phyloP scores from a whole-genome alignment of 2,329 filamentous ascomycete species.

The Dothideomycetidae sp. region DNA sequence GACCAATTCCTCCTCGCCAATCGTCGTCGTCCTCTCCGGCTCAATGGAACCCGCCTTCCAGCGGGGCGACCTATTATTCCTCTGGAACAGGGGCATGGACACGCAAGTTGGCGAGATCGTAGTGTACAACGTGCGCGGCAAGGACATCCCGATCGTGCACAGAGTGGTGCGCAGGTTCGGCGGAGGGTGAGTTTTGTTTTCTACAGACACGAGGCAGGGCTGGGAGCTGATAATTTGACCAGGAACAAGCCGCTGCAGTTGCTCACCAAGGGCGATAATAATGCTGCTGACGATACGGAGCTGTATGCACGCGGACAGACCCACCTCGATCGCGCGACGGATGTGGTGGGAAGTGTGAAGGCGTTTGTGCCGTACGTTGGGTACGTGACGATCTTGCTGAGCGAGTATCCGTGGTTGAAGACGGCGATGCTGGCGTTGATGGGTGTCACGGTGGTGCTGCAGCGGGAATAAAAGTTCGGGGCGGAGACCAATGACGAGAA shows the following conservation, averaged over 20 bases:
- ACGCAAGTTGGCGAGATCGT: conserved; percentile 60
- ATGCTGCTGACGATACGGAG: conserved; percentile 82
- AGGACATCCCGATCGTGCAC: conserved; percentile 97
- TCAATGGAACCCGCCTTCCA: conserved; percentile 76
- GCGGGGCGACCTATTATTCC: conserved; percentile 58
- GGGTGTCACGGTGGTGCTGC: conserved; percentile 84
- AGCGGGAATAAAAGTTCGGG: conserved; percentile 60
- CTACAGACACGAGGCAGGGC: no score
- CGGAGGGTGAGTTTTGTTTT: conserved; percentile 34
- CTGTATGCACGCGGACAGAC: conserved; percentile 76
- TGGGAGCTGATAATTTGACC: not conserved
- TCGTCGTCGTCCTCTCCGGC: conserved; percentile 73
- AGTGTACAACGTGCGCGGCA: conserved; percentile 74
- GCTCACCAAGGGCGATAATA: conserved; percentile 96
- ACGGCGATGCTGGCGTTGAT: conserved; percentile 88
- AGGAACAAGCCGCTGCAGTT: conserved; percentile 44
- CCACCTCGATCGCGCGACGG: conserved; percentile 63
- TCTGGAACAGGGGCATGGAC: conserved; percentile 50
- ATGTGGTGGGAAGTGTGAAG: conserved; percentile 86
- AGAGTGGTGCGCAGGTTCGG: conserved; percentile 63
- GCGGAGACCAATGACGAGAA: not conserved
- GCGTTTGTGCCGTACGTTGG: conserved; percentile 90
- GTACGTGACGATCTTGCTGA: conserved; percentile 90
- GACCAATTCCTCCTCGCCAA: conserved; percentile 51
- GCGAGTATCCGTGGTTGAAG: conserved; percentile 94